Evolutionary conservation across 2,329 filamentous ascomycete genomes (phyloP), one percentile per base, ranked within the genome.

Genomic region (Fusarium clavum): DNA sequence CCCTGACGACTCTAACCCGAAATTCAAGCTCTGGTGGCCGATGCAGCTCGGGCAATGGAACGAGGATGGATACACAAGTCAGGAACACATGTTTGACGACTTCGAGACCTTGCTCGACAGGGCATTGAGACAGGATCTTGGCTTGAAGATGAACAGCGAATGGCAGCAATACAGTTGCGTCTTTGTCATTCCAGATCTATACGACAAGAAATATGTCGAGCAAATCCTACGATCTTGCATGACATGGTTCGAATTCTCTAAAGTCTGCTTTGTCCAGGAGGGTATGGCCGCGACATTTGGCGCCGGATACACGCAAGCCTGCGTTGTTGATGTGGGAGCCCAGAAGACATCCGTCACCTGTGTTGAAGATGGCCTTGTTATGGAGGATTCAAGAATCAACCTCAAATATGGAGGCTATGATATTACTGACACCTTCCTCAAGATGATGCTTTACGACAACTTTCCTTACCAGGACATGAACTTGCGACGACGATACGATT

Each of bases 261-360:
- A 92, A 59, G 90, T 98, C 51, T 97, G 93, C 78, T 97, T 99
- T 77, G 94, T 98, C 63, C 96, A 99, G 79, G 96, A 99, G 81
- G 97, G 94, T 76, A 88, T 98, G 77, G 94, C 95, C 1, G 95
- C 94, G 5, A 96, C 94, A 0, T 99, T 97, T 78, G 96, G 96
- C 14, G 96, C 95, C 6, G 96, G 96, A 10, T 98, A 97, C 77
- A 97, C 94, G 1, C 94, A 93, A 67, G 92, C 94, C 22, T 99
- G 96, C 74, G 94, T 99, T 59, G 94, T 99, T 13, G 96, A 99
- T 78, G 92, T 99, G 60, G 96, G 96, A 14, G 95, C 96, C 1
- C 94, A 98, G 78, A 99, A 99, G 85, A 98, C 96, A 2, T 97
- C 96, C 0, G 92, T 99, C 32, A 95, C 94, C 67, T 99, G 96